phyloP scores from a whole-genome alignment of 1,284 basidiomycete species.

The Cystobasidiaceae sp. region DNA sequence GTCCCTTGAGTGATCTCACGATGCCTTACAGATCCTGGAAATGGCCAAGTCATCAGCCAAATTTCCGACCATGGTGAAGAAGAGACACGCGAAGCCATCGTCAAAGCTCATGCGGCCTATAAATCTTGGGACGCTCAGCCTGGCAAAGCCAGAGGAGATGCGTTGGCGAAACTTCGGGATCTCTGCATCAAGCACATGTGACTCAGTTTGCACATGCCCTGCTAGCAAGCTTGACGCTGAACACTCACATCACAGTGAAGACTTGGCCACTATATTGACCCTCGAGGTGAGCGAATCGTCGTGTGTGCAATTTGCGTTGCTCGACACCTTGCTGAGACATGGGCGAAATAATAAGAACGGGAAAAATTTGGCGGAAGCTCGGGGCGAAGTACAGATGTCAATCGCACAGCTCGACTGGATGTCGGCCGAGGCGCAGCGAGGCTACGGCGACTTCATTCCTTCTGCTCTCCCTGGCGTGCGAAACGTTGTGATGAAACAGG shows the following conservation, averaged over 20 bases:
- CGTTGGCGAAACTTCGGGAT: conserved; percentile 38
- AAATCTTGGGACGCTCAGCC: conserved; percentile 73
- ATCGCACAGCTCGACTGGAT: conserved; percentile 39
- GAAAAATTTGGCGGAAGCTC: conserved; percentile 74
- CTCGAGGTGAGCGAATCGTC: neutral
- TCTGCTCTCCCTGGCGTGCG: conserved; percentile 65
- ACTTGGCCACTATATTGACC: conserved; percentile 57
- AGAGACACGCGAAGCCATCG: conserved; percentile 74
- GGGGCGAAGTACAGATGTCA: conserved; percentile 45
- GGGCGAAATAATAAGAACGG: conserved; percentile 60
- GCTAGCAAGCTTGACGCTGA: conserved; percentile 42
- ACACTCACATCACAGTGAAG: conserved; percentile 54
- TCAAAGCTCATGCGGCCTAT: conserved; percentile 69
- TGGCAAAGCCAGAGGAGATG: conserved; percentile 63
- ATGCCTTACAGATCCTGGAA: conserved; percentile 64
- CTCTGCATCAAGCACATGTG: conserved; percentile 20
- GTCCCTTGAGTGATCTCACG: too few relatives aligned
- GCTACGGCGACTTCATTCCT: conserved; percentile 68
- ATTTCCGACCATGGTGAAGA: conserved; percentile 78
- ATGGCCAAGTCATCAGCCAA: conserved; percentile 67
- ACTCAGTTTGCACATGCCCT: neutral
- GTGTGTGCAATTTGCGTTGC: neutral
- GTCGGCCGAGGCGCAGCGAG: conserved; percentile 85
- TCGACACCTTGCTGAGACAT: neutral
- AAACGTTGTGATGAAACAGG: conserved; percentile 87